Conservation (phyloP, 1,284 basidiomycete genomes). For the Ganoderma multipileum region DNA sequence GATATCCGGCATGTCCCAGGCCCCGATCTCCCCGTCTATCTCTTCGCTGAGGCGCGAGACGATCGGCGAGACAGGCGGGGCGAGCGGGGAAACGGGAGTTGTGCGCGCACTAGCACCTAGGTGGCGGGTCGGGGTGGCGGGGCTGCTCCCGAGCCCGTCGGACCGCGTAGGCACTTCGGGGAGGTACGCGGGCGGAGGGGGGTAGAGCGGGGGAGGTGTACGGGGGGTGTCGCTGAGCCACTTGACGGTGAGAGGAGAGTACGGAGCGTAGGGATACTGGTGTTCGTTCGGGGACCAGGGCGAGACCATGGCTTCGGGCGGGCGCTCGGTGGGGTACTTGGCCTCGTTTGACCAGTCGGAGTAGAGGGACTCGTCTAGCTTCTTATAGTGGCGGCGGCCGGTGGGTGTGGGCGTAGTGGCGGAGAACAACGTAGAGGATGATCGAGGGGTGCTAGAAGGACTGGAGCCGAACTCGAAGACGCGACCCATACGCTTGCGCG, state of each 20-base stretch:
- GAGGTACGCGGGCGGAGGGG: slow-evolving; percentile 32
- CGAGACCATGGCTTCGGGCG: slow-evolving; percentile 34
- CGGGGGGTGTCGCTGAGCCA: slow-evolving; percentile 12
- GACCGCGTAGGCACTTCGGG: slow-evolving; percentile 28
- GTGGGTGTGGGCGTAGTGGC: slow-evolving; percentile 20
- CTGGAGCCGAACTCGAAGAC: slow-evolving; percentile 29
- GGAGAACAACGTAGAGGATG: slow-evolving; percentile 12
- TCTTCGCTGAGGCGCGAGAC: slow-evolving; percentile 21
- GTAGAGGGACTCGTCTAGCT: slow-evolving; percentile 32
- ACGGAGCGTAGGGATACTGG: slow-evolving; percentile 29
- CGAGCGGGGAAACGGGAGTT: background rate
- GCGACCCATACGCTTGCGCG: slow-evolving; percentile 25
- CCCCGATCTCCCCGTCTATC: slow-evolving; percentile 24
- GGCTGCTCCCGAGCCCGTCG: slow-evolving; percentile 10
- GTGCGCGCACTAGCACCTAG: background rate
- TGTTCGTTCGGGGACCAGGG: slow-evolving; percentile 39
- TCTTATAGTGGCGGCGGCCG: slow-evolving; percentile 29
- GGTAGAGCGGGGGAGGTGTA: slow-evolving; percentile 35
- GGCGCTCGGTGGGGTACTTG: slow-evolving; percentile 25
- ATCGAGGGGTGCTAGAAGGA: slow-evolving; percentile 10
- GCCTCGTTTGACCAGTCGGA: slow-evolving; percentile 28
- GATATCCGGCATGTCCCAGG: slow-evolving; percentile 13
- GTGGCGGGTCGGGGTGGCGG: slow-evolving; percentile 18
- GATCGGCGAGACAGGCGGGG: slow-evolving; percentile 22
- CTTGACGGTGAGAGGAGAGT: slow-evolving; percentile 9